phyloP scores from a whole-genome alignment of 2,329 filamentous ascomycete genomes.

The Colletotrichum phormii region DNA sequence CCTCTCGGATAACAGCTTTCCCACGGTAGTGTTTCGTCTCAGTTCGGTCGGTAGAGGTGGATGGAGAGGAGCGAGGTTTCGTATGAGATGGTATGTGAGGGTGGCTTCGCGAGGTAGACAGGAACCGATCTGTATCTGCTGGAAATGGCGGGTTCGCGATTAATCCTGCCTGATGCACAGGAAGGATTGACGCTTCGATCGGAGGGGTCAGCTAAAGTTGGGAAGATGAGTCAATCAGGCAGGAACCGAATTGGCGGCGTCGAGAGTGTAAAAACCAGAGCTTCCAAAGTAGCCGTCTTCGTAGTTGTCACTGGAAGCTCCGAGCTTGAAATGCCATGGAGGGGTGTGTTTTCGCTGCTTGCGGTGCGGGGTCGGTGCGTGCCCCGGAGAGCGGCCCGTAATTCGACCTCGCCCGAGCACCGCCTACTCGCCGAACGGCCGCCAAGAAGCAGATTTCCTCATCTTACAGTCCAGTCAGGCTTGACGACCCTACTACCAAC shows the following conservation, averaged over 20 bases:
- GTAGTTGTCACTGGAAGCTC: background rate
- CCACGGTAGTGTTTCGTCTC: too few relatives aligned
- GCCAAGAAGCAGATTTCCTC: background rate
- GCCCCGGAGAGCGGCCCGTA: slow-evolving; percentile 2
- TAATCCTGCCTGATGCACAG: background rate
- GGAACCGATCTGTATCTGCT: background rate
- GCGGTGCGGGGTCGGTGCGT: slow-evolving; percentile 18
- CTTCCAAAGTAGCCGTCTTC: background rate
- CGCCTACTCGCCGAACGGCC: background rate
- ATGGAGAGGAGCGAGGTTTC: too few relatives aligned
- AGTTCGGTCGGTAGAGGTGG: background rate
- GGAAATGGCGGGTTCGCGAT: background rate
- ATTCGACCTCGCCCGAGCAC: background rate
- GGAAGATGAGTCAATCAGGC: background rate
- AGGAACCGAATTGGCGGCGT: background rate
- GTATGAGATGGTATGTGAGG: too few relatives aligned
- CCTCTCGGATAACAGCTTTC: too few relatives aligned
- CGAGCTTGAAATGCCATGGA: slow-evolving; percentile 21
- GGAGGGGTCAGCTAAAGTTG: background rate
- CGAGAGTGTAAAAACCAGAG: background rate
- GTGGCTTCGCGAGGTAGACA: background rate
- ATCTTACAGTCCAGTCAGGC: too few relatives aligned
- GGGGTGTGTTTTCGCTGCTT: background rate
- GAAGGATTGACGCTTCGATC: background rate
- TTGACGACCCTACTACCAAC: too few relatives aligned